These are phyloP conservation scores for Podaxis mareebaensis DNA, from an alignment of 768 basidiomycete species.

Conservation along the genomic window DNA sequence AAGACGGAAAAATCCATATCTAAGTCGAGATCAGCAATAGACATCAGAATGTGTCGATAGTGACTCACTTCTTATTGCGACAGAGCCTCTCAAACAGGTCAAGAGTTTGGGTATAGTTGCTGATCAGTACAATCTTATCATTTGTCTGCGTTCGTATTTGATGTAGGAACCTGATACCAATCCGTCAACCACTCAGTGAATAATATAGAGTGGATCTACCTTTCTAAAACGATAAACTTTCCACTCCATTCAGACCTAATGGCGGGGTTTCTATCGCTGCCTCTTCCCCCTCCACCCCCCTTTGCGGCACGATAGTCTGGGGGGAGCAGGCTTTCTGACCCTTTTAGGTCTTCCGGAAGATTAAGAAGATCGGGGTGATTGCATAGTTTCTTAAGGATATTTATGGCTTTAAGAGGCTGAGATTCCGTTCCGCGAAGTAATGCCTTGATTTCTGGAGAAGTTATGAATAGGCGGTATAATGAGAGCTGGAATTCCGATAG, in stretches of 20 bases:
- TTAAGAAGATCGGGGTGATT: conserved; percentile 93
- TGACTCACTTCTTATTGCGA: conserved; percentile 73
- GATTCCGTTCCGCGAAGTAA: conserved; percentile 84
- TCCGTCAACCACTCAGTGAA: background rate
- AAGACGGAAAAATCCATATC: conserved; percentile 89
- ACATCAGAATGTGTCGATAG: background rate
- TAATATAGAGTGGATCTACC: conserved; percentile 44
- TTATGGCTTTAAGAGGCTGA: conserved; percentile 95
- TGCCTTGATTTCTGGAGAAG: conserved; percentile 89
- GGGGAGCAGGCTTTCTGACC: conserved; percentile 80
- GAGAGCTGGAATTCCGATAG: conserved; percentile 82
- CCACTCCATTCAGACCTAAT: conserved; percentile 86
- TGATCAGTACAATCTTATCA: conserved; percentile 96
- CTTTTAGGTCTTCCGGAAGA: conserved; percentile 79
- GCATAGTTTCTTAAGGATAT: conserved; percentile 91
- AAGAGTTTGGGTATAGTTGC: conserved; percentile 94
- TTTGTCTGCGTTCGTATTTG: conserved; percentile 78
- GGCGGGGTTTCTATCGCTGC: conserved; percentile 44
- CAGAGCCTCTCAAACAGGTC: conserved; percentile 92
- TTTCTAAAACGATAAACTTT: conserved; percentile 91
- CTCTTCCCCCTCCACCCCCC: conserved; percentile 38
- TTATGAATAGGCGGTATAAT: conserved; percentile 88
- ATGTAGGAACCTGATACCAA: conserved; percentile 68
- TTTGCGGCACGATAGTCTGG: conserved; percentile 36
- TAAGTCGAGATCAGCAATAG: conserved; percentile 27